Evolutionary conservation across 2,329 filamentous ascomycete genomes (phyloP).

Genomic region (Leptodontidium sp.): DNA sequence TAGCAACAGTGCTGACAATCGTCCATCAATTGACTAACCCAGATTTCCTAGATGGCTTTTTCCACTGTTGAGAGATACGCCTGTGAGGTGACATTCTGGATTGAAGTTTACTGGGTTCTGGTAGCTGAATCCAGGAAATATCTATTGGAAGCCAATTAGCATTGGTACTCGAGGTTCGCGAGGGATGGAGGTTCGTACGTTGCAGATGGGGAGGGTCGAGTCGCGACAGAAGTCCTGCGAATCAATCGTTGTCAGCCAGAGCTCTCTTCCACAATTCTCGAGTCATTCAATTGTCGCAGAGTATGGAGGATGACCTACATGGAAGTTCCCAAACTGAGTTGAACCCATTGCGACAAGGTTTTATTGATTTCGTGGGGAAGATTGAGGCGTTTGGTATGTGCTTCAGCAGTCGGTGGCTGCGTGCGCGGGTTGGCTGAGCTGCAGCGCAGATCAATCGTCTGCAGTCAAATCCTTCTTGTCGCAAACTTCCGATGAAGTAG

Average conservation of each 20-base stretch:
- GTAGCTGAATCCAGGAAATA: constrained; percentile 61
- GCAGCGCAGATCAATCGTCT: constrained; percentile 17
- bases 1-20: constrained; percentile 35
- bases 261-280: background rate
- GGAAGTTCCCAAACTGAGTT: constrained; percentile 64
- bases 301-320: constrained; percentile 50
- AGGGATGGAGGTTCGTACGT: constrained; percentile 64
- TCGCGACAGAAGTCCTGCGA: constrained; percentile 81
- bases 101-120: constrained; percentile 37
- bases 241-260: constrained; percentile 31
- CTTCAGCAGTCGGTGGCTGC: constrained; percentile 17
- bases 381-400: constrained; percentile 14
- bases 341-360: constrained; percentile 30
- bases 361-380: constrained; percentile 6
- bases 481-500: constrained; percentile 16
- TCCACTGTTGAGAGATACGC: constrained; percentile 72
- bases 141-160: constrained; percentile 53
- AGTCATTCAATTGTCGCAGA: constrained; percentile 26
- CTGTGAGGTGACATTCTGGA: constrained; percentile 76
- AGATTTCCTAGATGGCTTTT: constrained; percentile 77
- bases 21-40: constrained; percentile 60
- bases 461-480: constrained; percentile 9
- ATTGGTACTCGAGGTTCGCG: constrained; percentile 16
- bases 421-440: constrained; percentile 15
- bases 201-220: constrained; percentile 84